These are phyloP conservation scores for Allium cepa DNA, from an alignment of 106 monocot species.

Conservation along the genomic window DNA sequence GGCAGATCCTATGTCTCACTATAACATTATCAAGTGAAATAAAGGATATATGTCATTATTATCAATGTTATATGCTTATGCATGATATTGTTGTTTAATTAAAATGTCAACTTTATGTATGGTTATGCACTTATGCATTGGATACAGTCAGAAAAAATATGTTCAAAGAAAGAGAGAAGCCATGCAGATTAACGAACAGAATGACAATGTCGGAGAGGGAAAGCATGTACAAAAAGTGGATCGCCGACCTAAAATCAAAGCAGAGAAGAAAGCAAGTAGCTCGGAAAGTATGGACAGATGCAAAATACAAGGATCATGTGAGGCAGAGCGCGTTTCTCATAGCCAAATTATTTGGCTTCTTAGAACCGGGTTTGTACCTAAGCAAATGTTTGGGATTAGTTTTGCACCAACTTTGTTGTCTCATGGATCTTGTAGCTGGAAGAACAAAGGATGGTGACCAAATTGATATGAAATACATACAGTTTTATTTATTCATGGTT, in stretches of 20 bases:
- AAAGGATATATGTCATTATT: too few relatives aligned
- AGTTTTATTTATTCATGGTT: too few relatives aligned
- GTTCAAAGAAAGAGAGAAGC: constrained; percentile 69
- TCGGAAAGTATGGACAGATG: constrained; percentile 47
- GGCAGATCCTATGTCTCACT: too few relatives aligned
- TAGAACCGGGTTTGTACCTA: constrained; percentile 45
- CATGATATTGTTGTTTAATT: too few relatives aligned
- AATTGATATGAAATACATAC: too few relatives aligned
- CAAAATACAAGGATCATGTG: constrained; percentile 44
- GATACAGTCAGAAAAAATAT: constrained; percentile 39
- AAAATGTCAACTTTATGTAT: too few relatives aligned
- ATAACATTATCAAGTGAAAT: too few relatives aligned
- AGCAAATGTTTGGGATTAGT: constrained; percentile 84
- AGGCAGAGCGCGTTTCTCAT: constrained; percentile 78
- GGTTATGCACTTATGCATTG: too few relatives aligned
- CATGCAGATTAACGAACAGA: constrained; percentile 48
- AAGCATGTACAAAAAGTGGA: constrained; percentile 63
- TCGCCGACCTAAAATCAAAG: constrained; percentile 60
- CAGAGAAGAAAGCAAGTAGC: constrained; percentile 55
- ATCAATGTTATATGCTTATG: too few relatives aligned
- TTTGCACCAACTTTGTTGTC: constrained; percentile 33
- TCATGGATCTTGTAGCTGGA: constrained; percentile 57
- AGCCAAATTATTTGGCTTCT: constrained; percentile 46
- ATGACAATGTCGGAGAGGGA: constrained; percentile 44
- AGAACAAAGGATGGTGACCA: background rate